phyloP scores from a whole-genome alignment of 2,329 filamentous ascomycete species.

The Myriosclerotinia duriaeana region DNA sequence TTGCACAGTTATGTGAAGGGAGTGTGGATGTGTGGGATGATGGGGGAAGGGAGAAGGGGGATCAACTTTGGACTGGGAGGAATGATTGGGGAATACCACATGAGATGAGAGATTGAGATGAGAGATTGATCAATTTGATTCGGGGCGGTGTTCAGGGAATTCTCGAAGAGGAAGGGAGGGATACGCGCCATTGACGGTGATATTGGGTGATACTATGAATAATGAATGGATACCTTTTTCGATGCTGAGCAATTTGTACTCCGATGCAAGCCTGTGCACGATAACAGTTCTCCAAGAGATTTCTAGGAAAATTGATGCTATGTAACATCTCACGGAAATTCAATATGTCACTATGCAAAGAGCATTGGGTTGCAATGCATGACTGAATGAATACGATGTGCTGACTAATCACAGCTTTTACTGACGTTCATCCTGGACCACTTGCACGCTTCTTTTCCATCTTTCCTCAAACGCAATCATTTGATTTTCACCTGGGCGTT shows the following conservation, averaged over 20 bases:
- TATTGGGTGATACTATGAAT: constrained; percentile 4
- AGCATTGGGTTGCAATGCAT: too few species aligned
- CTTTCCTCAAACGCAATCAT: not conserved
- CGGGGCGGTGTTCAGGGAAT: constrained; percentile 6
- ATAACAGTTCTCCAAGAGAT: not conserved
- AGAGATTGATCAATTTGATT: not conserved
- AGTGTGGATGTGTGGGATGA: not conserved
- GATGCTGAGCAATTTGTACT: not conserved
- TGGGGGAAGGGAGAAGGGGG: not conserved
- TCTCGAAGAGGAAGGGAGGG: not conserved
- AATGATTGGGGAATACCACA: not conserved
- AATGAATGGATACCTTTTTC: constrained; percentile 15
- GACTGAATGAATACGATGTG: too few species aligned
- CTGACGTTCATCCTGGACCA: too few species aligned
- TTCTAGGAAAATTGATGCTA: not conserved
- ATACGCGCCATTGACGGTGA: not conserved
- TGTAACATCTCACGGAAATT: not conserved
- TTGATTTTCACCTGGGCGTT: not conserved
- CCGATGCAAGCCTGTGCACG: not conserved
- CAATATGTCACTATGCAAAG: too few species aligned
- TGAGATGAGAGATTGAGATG: not conserved
- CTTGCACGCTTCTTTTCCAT: not conserved
- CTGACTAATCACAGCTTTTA: too few species aligned
- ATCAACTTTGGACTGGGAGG: not conserved
- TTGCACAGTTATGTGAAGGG: constrained; percentile 49